Conservation (phyloP, 164 flowering plant species). For the Vitis rupestris region DNA sequence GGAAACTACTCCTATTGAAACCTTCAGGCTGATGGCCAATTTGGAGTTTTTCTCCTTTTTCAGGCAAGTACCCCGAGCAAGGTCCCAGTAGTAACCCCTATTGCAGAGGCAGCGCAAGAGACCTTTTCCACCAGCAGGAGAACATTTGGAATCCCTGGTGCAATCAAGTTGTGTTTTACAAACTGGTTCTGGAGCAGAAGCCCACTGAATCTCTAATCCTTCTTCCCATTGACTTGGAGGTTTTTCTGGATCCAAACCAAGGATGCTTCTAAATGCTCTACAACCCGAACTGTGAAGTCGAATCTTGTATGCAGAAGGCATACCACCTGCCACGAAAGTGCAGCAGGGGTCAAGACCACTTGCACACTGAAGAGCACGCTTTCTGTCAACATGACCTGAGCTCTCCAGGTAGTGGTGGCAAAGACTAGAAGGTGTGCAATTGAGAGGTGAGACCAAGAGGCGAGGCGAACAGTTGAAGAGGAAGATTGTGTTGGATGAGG, state of each 20-base stretch:
- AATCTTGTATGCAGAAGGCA: slow-evolving; percentile 72
- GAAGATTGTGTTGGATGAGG: slow-evolving; percentile 62
- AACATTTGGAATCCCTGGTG: slow-evolving; percentile 38
- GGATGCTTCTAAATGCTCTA: slow-evolving; percentile 60
- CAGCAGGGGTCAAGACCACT: slow-evolving; percentile 47
- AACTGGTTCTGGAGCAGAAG: slow-evolving; percentile 52
- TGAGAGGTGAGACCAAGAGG: slow-evolving; percentile 59
- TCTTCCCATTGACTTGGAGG: slow-evolving; percentile 58
- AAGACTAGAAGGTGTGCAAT: slow-evolving; percentile 56
- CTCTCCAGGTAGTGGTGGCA: slow-evolving; percentile 53
- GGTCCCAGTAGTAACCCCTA: slow-evolving; percentile 48
- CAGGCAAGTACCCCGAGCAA: slow-evolving; percentile 34
- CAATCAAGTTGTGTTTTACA: slow-evolving; percentile 56
- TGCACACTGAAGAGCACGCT: slow-evolving; percentile 40
- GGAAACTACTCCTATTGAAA: slow-evolving; percentile 27
- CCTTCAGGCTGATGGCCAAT: slow-evolving; percentile 25
- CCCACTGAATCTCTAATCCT: slow-evolving; percentile 77
- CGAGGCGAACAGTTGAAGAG: slow-evolving; percentile 66
- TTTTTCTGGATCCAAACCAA: slow-evolving; percentile 40
- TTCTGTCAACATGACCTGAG: slow-evolving; percentile 40
- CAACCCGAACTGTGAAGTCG: slow-evolving; percentile 64
- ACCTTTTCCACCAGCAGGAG: slow-evolving; percentile 19
- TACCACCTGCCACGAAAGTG: slow-evolving; percentile 64
- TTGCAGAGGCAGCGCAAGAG: slow-evolving; percentile 49
- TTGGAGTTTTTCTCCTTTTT: slow-evolving; percentile 20